Conservation (phyloP, 805 yeast genomes). For the Priceomyces haplophilus region DNA sequence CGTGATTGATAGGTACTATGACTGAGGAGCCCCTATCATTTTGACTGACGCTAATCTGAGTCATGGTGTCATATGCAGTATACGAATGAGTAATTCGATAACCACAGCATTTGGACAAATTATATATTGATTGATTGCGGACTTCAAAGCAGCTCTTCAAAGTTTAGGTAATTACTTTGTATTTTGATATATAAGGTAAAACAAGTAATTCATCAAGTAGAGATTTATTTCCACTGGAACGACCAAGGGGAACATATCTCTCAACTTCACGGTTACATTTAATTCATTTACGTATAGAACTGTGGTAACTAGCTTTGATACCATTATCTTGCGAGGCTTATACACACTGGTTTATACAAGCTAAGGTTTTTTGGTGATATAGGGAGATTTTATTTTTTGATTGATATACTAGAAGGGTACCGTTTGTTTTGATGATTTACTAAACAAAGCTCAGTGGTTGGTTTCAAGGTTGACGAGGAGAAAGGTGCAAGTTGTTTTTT, state of each 20-base stretch:
- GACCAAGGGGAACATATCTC: no score
- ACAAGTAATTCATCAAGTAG: background rate
- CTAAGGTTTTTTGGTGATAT: no score
- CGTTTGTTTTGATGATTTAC: background rate
- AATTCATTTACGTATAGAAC: no score
- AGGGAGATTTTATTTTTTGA: no score
- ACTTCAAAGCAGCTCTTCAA: background rate
- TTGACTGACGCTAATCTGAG: conserved; percentile 3
- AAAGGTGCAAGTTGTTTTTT: background rate
- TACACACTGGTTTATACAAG: no score
- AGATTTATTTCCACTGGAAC: background rate
- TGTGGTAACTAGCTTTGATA: no score
- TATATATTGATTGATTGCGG: background rate
- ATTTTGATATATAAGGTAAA: background rate
- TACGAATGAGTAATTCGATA: conserved; percentile 1
- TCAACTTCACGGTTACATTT: no score
- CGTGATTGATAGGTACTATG: no score
- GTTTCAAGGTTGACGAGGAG: background rate
- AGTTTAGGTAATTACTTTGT: background rate
- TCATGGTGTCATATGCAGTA: conserved; percentile 2
- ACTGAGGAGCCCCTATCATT: background rate
- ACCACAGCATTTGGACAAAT: background rate
- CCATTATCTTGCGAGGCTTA: no score
- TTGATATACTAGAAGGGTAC: background rate
- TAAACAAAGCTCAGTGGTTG: background rate